Conservation (phyloP, 805 yeast species). For the Sugiyamaella mastotermitis region DNA sequence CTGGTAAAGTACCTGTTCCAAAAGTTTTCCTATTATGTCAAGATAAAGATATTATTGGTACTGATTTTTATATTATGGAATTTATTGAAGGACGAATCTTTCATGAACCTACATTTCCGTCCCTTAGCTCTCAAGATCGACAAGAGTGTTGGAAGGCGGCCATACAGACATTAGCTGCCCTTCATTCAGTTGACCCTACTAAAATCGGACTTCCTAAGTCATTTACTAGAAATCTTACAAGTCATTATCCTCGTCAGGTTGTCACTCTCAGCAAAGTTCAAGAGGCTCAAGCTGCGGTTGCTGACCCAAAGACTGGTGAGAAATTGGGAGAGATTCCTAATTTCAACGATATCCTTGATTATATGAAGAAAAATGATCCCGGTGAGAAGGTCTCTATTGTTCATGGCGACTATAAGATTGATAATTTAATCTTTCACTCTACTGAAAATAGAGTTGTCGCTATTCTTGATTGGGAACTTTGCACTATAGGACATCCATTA, state of each 20-base stretch:
- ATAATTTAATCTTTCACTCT: constrained; percentile 58
- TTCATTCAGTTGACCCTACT: constrained; percentile 45
- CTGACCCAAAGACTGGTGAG: constrained; percentile 24
- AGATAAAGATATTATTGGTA: constrained; percentile 48
- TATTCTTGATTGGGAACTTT: constrained; percentile 60
- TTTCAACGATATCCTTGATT: constrained; percentile 37
- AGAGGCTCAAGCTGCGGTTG: constrained; percentile 30
- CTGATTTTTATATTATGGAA: constrained; percentile 56
- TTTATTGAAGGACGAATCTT: constrained; percentile 52
- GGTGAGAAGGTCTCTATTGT: constrained; percentile 41
- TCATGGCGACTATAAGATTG: constrained; percentile 62
- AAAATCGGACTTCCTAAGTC: constrained; percentile 41
- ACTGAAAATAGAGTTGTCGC: constrained; percentile 45
- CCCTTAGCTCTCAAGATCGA: constrained; percentile 27
- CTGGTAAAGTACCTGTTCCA: constrained; percentile 48
- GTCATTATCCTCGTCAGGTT: constrained; percentile 48
- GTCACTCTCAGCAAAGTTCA: constrained; percentile 43
- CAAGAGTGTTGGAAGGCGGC: constrained; percentile 42
- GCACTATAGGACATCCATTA: constrained; percentile 59
- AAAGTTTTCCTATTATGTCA: constrained; percentile 46
- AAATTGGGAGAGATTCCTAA: constrained; percentile 44
- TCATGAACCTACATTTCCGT: constrained; percentile 46
- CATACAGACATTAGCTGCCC: constrained; percentile 40
- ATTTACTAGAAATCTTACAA: constrained; percentile 34
- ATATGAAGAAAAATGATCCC: constrained; percentile 42